Evolutionary conservation across 139 green algal genomes (phyloP).

Genomic region (Medakamo hakoo): DNA sequence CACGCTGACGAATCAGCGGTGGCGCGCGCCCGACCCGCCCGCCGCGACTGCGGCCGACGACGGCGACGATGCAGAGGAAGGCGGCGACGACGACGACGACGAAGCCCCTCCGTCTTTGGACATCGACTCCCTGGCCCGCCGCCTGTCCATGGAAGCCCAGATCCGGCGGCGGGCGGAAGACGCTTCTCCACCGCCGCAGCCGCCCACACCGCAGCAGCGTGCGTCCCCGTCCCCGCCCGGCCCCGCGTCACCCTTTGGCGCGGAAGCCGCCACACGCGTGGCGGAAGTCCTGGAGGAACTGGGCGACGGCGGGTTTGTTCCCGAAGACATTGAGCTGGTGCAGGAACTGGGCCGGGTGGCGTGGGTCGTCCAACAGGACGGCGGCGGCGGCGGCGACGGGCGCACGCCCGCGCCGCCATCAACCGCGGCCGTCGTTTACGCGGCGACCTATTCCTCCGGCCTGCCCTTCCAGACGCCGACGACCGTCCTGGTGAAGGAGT

Average conservation of each 20-base stretch:
- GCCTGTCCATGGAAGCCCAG: no score
- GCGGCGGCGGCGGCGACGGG: no score
- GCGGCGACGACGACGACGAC: no score
- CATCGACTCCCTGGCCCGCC: neutral
- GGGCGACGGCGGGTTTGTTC: neutral
- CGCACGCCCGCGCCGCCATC: no score
- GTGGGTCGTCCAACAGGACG: neutral
- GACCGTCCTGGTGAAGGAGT: constrained; percentile 44
- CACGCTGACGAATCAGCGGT: no score
- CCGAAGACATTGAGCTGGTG: neutral
- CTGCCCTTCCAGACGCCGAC: neutral
- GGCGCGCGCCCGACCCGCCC: neutral
- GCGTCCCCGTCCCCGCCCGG: no score
- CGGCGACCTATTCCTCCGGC: neutral
- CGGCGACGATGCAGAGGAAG: no score
- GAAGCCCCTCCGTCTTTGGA: no score
- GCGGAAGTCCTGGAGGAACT: neutral
- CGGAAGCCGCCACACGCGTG: neutral
- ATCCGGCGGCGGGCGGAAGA: neutral
- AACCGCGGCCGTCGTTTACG: neutral
- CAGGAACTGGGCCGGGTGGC: neutral
- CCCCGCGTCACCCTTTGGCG: neutral
- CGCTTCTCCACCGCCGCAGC: no score
- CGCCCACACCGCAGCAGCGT: no score
- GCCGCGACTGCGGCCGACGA: neutral